phyloP scores from a whole-genome alignment of 2,329 filamentous ascomycete species.

The Aspergillus sojae region DNA sequence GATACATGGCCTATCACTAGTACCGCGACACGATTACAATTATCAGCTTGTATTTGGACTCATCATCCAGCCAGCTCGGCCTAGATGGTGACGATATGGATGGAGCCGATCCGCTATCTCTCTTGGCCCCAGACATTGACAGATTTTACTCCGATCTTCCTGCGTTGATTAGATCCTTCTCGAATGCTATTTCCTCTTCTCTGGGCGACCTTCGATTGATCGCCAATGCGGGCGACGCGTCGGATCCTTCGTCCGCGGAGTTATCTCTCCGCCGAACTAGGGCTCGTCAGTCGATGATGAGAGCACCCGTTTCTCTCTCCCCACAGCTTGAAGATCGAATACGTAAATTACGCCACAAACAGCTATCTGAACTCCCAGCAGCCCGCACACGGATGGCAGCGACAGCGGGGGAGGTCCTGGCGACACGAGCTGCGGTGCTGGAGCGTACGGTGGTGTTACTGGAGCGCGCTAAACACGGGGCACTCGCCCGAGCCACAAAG shows the following conservation, averaged over 20 bases:
- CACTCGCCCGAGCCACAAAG: conserved; percentile 37
- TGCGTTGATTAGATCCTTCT: conserved; percentile 26
- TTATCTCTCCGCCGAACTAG: conserved; percentile 18
- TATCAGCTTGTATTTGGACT: conserved; percentile 42
- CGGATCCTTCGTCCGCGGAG: conserved; percentile 16
- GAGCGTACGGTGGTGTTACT: conserved; percentile 44
- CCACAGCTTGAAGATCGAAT: conserved; percentile 33
- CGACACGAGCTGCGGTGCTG: conserved; percentile 34
- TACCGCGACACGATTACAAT: conserved; percentile 38
- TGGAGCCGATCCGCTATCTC: conserved; percentile 29
- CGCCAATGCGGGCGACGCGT: conserved; percentile 21
- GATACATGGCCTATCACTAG: conserved; percentile 22
- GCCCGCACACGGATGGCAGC: conserved; percentile 38
- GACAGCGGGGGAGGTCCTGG: conserved; percentile 38
- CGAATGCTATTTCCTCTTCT: conserved; percentile 27
- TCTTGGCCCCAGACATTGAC: conserved; percentile 39
- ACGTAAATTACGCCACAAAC: conserved; percentile 30
- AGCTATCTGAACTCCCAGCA: conserved; percentile 37
- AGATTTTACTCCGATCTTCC: conserved; percentile 37
- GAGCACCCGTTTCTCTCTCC: conserved; percentile 23
- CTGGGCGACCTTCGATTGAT: conserved; percentile 32
- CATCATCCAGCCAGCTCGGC: conserved; percentile 26
- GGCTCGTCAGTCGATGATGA: conserved; percentile 11
- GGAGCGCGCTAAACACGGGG: conserved; percentile 44
- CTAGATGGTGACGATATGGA: conserved; percentile 20